These are phyloP conservation scores for Suillus clintonianus DNA, from an alignment of 768 basidiomycete genomes.

Conservation along the genomic window DNA sequence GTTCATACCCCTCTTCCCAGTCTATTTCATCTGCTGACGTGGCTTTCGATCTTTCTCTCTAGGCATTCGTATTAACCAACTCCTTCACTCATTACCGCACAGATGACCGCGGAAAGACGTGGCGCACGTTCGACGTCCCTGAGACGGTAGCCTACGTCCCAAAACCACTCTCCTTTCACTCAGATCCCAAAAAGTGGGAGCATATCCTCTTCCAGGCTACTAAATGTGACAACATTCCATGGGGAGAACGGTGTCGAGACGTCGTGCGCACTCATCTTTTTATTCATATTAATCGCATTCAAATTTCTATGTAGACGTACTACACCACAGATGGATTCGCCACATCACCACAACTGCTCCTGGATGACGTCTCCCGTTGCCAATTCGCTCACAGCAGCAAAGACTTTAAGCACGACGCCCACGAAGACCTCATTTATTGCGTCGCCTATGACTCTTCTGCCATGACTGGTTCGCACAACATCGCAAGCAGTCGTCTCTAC, in stretches of 20 bases:
- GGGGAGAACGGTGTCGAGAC: conserved; percentile 66
- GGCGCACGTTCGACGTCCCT: conserved; percentile 80
- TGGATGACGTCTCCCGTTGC: conserved; percentile 74
- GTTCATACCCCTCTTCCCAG: background rate
- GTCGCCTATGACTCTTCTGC: conserved; percentile 76
- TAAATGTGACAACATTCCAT: conserved; percentile 54
- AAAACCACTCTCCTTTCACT: conserved; percentile 85
- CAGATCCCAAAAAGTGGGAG: conserved; percentile 66
- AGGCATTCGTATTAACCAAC: conserved; percentile 88
- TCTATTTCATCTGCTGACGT: background rate
- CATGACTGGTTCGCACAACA: conserved; percentile 40
- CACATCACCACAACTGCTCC: conserved; percentile 55
- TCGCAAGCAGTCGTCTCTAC: conserved; percentile 70
- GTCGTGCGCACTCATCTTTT: conserved; percentile 46
- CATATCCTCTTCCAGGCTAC: conserved; percentile 82
- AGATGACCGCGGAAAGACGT: conserved; percentile 82
- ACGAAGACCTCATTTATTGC: conserved; percentile 80
- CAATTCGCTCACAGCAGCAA: conserved; percentile 87
- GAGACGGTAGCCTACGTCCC: conserved; percentile 45
- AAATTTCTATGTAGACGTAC: conserved; percentile 60
- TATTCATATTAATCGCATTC: conserved; percentile 3
- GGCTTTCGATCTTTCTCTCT: conserved; percentile 5
- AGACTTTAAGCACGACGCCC: conserved; percentile 79
- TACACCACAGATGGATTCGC: conserved; percentile 87
- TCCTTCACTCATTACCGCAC: conserved; percentile 84